Percentiles rank a stretch among this genome's conserved stretches.
phyloP scores from a whole-genome alignment of 176 grass and related monocot species.

The Carex parvula region DNA sequence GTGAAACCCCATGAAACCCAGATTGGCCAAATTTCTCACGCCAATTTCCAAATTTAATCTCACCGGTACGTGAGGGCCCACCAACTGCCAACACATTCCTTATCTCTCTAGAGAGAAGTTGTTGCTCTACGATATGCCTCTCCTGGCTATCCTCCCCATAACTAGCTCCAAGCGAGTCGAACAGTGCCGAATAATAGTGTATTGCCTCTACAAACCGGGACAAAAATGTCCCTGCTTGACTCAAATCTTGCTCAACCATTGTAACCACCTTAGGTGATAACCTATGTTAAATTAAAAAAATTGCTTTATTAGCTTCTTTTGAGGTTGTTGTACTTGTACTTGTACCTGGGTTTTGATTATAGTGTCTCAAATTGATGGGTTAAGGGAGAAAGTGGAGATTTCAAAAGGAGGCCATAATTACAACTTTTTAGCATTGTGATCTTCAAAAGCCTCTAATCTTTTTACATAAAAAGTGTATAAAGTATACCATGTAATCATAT shows the following conservation, averaged over 20 bases:
- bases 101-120: slow-evolving; percentile 90
- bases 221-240: slow-evolving; percentile 85
- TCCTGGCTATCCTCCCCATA: slow-evolving; percentile 88
- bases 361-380: slow-evolving; percentile 13
- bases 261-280: slow-evolving; percentile 96
- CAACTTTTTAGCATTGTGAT: slow-evolving; percentile 25
- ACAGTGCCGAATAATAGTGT: slow-evolving; percentile 98
- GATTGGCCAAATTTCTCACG: slow-evolving; percentile 79
- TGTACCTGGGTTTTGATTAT: slow-evolving; percentile 1
- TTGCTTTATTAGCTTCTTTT: not conserved
- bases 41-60: slow-evolving; percentile 83
- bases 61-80: slow-evolving; percentile 65
- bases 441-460: slow-evolving; percentile 26
- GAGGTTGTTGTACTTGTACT: slow-evolving; percentile 17
- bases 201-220: slow-evolving; percentile 94
- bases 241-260: slow-evolving; percentile 98
- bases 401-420: slow-evolving; percentile 31
- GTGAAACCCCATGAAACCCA: slow-evolving; percentile 60
- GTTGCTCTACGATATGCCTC: slow-evolving; percentile 86
- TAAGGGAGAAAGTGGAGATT: slow-evolving; percentile 13
- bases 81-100: slow-evolving; percentile 89
- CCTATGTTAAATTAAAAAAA: slow-evolving; percentile 34
- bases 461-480: slow-evolving; percentile 25
- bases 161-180: slow-evolving; percentile 92
- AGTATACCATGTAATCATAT: slow-evolving; percentile 26